A percentile compares a stretch with the other conserved stretches of the same genome.
Evolutionary conservation across 2,329 filamentous ascomycete genomes (phyloP).

Genomic region (Trichoderma sp.): DNA sequence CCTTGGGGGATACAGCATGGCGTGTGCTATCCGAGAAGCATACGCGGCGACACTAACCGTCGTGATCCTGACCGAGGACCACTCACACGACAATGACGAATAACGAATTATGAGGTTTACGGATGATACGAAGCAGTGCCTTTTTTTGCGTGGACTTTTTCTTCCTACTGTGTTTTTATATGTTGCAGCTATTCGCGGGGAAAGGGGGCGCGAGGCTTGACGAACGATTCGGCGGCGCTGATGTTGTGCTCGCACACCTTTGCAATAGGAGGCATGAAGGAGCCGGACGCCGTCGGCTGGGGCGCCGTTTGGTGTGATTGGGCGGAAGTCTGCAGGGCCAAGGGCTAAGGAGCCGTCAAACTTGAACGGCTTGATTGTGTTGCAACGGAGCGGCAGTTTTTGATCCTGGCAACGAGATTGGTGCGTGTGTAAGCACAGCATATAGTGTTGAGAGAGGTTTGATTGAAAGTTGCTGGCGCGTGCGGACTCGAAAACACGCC

Average conservation of each 20-base stretch:
- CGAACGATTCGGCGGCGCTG: neutral
- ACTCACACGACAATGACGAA: conserved; percentile 49
- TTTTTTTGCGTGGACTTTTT: conserved; percentile 2
- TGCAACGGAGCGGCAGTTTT: too few relatives aligned
- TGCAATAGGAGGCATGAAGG: neutral
- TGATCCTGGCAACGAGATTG: neutral
- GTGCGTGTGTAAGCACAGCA: neutral
- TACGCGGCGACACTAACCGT: conserved; percentile 74
- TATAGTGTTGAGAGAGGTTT: neutral
- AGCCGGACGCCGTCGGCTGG: neutral
- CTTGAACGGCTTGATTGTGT: neutral
- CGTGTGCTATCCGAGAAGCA: conserved; percentile 73
- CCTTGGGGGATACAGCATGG: conserved; percentile 53
- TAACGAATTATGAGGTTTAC: conserved; percentile 32
- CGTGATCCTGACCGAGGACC: conserved; percentile 66
- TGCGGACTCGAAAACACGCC: neutral
- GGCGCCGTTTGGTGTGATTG: neutral
- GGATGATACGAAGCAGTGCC: conserved; percentile 14
- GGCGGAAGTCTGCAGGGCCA: neutral
- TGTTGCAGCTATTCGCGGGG: neutral
- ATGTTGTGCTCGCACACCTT: neutral
- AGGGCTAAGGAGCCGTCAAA: neutral
- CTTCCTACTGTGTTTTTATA: conserved; percentile 16
- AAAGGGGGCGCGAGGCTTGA: neutral
- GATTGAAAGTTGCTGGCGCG: neutral